Evolutionary conservation across 805 yeast genomes (phyloP), one percentile per base, ranked within the genome.

Genomic region (Saccharomycopsis capsularis): DNA sequence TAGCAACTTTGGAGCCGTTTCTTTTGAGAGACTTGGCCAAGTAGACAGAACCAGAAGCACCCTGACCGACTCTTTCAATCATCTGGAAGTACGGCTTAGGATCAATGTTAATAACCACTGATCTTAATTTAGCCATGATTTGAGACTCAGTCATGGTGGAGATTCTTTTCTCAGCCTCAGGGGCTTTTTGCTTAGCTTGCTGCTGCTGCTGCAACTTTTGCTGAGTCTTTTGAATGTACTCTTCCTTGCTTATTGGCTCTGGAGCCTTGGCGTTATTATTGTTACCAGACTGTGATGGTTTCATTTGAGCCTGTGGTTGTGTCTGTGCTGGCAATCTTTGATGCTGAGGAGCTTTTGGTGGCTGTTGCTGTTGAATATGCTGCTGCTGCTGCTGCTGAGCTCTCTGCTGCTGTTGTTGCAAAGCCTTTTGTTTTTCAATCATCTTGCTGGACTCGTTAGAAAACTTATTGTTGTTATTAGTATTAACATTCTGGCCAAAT

Each of bases 11-110:
- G 48, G 73, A 69, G 41, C 79, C 79, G 32, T 75, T 69, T 23
- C 74, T 66, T 48, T 71, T 72, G 43, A 78, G 66, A 41, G 83
- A 75, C 60, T 79, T 81, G 0, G 96, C 96, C 43, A 89, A 70
- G 61, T 85, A 93, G 18, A 93, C 99, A 2, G 95, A 88, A 18
- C 99, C 99, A 55, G 90, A 79, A 0, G 99, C 99, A 60, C 99
- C 99, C 68, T 93, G 98, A 16, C 99, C 99, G 1, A 91, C 93
- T 56, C 83, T 82, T 61, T 82, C 88, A 53, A 85, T 74, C 66
- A 84, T 81, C 59, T 78, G 78, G 68, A 85, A 85, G 52, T 75
- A 75, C 38, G 88, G 83, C 4, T 87, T 73, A n/a, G 99, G 99
- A 66, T 93, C 95, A 39, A 78, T 75, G 58, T 76, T 79, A 55